These are phyloP conservation scores for Aspergillus sp. DNA, from an alignment of 2,329 filamentous ascomycete species.

Conservation along the genomic window DNA sequence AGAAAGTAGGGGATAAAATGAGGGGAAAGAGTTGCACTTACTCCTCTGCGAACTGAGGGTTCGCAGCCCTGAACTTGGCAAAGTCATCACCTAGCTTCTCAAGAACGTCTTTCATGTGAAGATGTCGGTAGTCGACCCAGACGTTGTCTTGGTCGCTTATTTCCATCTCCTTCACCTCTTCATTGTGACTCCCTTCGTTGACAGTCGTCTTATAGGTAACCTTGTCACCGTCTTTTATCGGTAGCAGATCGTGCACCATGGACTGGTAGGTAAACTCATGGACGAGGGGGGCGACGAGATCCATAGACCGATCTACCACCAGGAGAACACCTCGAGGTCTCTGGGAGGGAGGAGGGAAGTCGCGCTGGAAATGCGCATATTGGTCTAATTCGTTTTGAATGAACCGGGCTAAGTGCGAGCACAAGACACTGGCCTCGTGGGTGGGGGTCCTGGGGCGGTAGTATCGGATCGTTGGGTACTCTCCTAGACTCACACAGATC, in stretches of 20 bases:
- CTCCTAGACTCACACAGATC: conserved; percentile 86
- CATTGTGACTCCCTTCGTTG: conserved; percentile 69
- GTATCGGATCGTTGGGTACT: conserved; percentile 91
- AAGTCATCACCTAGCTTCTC: conserved; percentile 92
- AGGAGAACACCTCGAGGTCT: conserved; percentile 80
- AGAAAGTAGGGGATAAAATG: background rate
- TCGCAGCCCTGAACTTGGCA: conserved; percentile 83
- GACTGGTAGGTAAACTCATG: conserved; percentile 99
- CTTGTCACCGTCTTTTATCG: conserved; percentile 85
- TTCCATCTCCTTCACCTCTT: conserved; percentile 86
- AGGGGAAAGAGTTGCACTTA: conserved; percentile 23
- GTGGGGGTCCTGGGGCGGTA: conserved; percentile 72
- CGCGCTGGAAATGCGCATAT: conserved; percentile 79
- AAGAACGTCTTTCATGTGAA: conserved; percentile 97
- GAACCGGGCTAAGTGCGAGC: conserved; percentile 83
- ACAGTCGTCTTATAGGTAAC: conserved; percentile 78
- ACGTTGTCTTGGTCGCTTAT: conserved; percentile 88
- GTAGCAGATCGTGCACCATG: conserved; percentile 92
- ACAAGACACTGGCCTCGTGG: conserved; percentile 87
- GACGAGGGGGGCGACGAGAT: conserved; percentile 79
- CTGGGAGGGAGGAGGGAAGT: conserved; percentile 72
- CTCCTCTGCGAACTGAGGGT: conserved; percentile 85
- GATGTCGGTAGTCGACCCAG: conserved; percentile 91
- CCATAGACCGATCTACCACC: conserved; percentile 90
- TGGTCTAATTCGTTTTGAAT: conserved; percentile 88